Evolutionary conservation across 306 rosid genomes (phyloP).

Genomic region (Amphicarpaea edgeworthii): DNA sequence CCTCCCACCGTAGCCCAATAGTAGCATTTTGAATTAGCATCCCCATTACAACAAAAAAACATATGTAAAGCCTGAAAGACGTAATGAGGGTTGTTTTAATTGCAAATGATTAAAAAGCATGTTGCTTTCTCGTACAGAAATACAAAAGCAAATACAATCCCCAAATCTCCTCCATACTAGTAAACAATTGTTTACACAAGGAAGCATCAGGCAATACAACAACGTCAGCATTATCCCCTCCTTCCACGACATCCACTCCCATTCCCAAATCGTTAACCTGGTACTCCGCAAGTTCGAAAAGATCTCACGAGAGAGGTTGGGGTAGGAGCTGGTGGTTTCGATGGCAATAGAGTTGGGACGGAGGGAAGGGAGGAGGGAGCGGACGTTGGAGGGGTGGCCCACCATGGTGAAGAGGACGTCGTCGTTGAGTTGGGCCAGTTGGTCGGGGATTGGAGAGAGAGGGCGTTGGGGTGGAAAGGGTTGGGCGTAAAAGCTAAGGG

Average conservation of each 20-base stretch:
- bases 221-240: conserved; percentile 50
- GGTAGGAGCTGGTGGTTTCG: conserved; percentile 82
- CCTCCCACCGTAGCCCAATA: no score
- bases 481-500: conserved; percentile 68
- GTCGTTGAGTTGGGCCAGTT: conserved; percentile 55
- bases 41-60: no score
- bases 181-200: conserved; percentile 67
- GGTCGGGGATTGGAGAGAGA: conserved; percentile 55
- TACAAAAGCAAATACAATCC: no score
- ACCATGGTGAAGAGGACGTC: conserved; percentile 80
- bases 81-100: no score
- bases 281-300: conserved; percentile 63
- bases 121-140: no score
- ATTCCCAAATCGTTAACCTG: conserved; percentile 88
- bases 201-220: conserved; percentile 84
- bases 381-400: conserved; percentile 84
- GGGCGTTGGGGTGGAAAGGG: conserved; percentile 62
- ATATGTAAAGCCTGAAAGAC: no score
- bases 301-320: conserved; percentile 70
- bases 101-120: no score
- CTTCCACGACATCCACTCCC: conserved; percentile 73
- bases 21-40: no score
- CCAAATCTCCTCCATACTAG: conserved; percentile 82
- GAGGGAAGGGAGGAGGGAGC: conserved; percentile 59
- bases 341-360: conserved; percentile 60